phyloP scores from a whole-genome alignment of 179 eudicot species.

The Carnegiea gigantea region DNA sequence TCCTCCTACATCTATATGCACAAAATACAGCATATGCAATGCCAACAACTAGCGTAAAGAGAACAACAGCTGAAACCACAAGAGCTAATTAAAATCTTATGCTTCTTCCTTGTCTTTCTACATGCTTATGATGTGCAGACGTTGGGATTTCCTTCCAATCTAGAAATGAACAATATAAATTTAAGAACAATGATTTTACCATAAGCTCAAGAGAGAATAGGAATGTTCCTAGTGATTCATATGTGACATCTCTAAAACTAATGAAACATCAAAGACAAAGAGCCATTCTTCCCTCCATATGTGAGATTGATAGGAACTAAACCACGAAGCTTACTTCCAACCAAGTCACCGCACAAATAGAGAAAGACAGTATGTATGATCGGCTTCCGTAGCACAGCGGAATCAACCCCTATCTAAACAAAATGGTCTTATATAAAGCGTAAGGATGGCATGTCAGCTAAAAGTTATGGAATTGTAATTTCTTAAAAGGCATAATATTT shows the following conservation, averaged over 20 bases:
- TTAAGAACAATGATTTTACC: not conserved
- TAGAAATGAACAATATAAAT: not conserved
- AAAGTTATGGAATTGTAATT: not conserved
- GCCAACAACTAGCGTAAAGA: not conserved
- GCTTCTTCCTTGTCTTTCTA: not conserved
- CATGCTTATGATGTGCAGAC: not conserved
- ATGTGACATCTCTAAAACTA: not conserved
- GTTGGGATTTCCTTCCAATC: constrained; percentile 4
- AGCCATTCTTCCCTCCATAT: not conserved
- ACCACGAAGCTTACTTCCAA: not conserved
- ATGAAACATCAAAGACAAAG: not conserved
- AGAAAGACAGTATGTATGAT: not conserved
- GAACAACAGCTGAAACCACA: not conserved
- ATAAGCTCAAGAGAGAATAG: not conserved
- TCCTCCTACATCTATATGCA: constrained; percentile 1
- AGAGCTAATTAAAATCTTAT: not conserved
- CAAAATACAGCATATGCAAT: not conserved
- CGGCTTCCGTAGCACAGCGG: not conserved
- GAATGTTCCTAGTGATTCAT: not conserved
- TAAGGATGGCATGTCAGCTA: constrained; percentile 8
- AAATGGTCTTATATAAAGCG: not conserved
- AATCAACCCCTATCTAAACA: not conserved
- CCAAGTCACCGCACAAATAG: not conserved
- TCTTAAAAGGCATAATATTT: not conserved
- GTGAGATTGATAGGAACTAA: not conserved